These are phyloP conservation scores for Platismatia glauca DNA, from an alignment of 495 filamentous ascomycete genomes.

Conservation along the genomic window DNA sequence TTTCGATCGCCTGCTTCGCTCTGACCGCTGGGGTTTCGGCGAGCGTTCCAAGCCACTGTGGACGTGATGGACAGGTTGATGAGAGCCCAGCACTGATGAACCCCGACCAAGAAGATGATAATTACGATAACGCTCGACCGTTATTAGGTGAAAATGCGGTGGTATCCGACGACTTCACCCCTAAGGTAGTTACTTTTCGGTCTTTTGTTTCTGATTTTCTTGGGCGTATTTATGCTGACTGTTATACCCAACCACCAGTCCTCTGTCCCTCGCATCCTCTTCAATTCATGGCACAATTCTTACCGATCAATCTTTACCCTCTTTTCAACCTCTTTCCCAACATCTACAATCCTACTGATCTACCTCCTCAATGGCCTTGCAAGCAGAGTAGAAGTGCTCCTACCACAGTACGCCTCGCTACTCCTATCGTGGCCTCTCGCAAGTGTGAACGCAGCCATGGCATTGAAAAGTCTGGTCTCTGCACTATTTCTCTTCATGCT, in stretches of 20 bases:
- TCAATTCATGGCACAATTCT: slow-evolving; percentile 5
- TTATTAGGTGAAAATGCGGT: too few relatives aligned
- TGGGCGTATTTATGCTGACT: too few relatives aligned
- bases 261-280: slow-evolving; percentile 1
- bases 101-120: too few relatives aligned
- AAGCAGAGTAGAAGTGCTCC: slow-evolving; percentile 2
- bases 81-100: too few relatives aligned
- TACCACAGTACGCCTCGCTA: slow-evolving; percentile 18
- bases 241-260: not conserved
- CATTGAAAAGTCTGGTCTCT: slow-evolving; percentile 15
- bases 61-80: not conserved
- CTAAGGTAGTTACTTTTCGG: too few relatives aligned
- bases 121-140: too few relatives aligned
- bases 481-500: slow-evolving; percentile 12
- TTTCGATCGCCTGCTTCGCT: slow-evolving; percentile 10
- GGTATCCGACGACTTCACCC: too few relatives aligned
- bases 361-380: slow-evolving; percentile 13
- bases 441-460: slow-evolving; percentile 6
- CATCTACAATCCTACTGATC: slow-evolving; percentile 12
- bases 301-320: slow-evolving; percentile 10
- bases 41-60: slow-evolving; percentile 9
- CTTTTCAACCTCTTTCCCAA: slow-evolving; percentile 5
- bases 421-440: slow-evolving; percentile 14
- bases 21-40: slow-evolving; percentile 10
- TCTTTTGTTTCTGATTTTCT: too few relatives aligned